Evolutionary conservation across 23 red algal species (phyloP).

Genomic region (Gracilaria domingensis): DNA sequence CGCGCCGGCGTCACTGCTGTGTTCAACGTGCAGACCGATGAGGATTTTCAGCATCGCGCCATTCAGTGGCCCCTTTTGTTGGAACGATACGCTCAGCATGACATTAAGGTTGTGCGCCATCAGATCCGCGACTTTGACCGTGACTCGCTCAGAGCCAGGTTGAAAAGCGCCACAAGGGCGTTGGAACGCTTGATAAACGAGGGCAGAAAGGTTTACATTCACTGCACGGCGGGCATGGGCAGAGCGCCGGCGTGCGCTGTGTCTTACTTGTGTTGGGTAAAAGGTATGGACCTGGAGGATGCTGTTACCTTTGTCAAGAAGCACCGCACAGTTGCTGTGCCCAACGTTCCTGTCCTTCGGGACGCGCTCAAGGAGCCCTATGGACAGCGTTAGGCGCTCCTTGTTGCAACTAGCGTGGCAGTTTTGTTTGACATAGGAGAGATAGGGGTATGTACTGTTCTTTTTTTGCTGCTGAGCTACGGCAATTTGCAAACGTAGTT

Average conservation of each 20-base stretch:
- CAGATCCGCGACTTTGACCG: slow-evolving; percentile 86
- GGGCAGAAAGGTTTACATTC: slow-evolving; percentile 77
- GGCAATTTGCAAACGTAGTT: background rate
- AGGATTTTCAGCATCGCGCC: slow-evolving; percentile 90
- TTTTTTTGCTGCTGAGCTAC: background rate
- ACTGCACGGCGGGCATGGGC: slow-evolving; percentile 96
- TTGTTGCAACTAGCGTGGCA: background rate
- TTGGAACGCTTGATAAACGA: slow-evolving; percentile 58
- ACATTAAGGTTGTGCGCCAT: slow-evolving; percentile 58
- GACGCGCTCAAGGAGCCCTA: slow-evolving; percentile 64
- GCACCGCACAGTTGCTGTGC: slow-evolving; percentile 80
- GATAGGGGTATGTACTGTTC: background rate
- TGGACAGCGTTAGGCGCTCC: background rate
- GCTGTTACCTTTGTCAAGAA: slow-evolving; percentile 82
- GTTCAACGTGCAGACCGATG: slow-evolving; percentile 92
- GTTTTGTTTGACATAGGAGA: background rate
- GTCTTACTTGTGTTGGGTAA: slow-evolving; percentile 79
- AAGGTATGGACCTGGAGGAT: slow-evolving; percentile 66
- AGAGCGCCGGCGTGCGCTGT: slow-evolving; percentile 85
- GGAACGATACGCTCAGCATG: slow-evolving; percentile 50
- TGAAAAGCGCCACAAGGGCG: slow-evolving; percentile 62
- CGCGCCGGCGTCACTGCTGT: slow-evolving; percentile 82
- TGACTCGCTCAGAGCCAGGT: slow-evolving; percentile 46
- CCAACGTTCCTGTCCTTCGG: slow-evolving; percentile 82
- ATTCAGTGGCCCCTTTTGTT: slow-evolving; percentile 74